Base-by-base conservation (phyloP, 2,329 filamentous ascomycete genomes). In the Alternaria novae-zelandiae region DNA sequence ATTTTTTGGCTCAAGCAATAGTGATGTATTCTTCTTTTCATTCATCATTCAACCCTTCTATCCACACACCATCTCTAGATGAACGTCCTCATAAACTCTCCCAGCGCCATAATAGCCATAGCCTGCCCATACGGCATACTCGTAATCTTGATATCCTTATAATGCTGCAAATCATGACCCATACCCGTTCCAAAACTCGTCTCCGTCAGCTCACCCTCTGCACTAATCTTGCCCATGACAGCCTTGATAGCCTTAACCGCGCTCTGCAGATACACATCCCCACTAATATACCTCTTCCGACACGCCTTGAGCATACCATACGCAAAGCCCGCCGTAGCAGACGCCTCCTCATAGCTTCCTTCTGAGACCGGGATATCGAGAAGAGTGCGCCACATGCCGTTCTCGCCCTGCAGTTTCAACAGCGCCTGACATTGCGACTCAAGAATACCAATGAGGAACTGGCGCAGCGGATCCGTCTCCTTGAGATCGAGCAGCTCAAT, bases 61-160 rank as follows among this genome's bases (percentile, higher is more conserved):
- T 62, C 58, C 20, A 44, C 8, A 11, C 5, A 20, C 2, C 26
- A 25, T 46, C 20, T 20, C 46, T 65, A 86, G 41, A 86, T 80
- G 64, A 86, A 90, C 30, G 85, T 85, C 51, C 90, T 84, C 78
- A 92, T 75, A 70, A 90, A 91, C 80, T 95, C 92, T 0, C 90
- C 91, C 67, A 94, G 77, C 0, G 90, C 89, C 89, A 94, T 93
- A 66, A 94, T 93, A 0, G 90, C 91, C 91, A 94, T 94, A 0
- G 91, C 90, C 78, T 94, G 92, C 0, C 92, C 92, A 71, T 94
- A 94, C 7, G 91, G 92, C 92, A 94, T 95, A 70, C 89, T 90
- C 3, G 92, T 95, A 65, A 90, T 80, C 2, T 89, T 86, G 61
- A 95, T 94, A 66, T 92, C 87, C 78, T 91, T 90, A 74, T 95